Base-by-base conservation (phyloP, 2,329 filamentous ascomycete genomes). In the Pseudogymnoascus sp. region DNA sequence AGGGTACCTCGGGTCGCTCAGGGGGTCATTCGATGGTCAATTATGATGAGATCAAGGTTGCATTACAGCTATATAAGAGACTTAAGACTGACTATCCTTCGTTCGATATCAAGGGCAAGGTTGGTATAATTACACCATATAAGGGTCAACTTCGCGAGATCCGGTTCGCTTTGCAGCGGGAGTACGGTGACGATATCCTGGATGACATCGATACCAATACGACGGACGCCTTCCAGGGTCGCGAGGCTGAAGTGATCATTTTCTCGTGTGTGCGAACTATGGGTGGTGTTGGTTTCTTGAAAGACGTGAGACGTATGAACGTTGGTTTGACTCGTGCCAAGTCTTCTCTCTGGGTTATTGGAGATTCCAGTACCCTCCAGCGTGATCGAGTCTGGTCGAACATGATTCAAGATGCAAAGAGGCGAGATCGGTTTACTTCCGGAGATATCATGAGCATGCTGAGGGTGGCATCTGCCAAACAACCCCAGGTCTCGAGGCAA, bases 301-400 rank as follows among this genome's bases (percentile, higher is more conserved):
- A 91, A 62, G 94, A 99, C 74, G 96, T 99, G 72, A 87, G 94
- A 64, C 93, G 94, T 81, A 97, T 99, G 95, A 99, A 99, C 75
- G 94, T 99, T 71, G 94, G 94, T 78, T 81, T 99, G 65, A 99
- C 94, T 21, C 89, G 94, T 80, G 95, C 94, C 4, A 97, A 96
- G 75, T 96, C 91, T 8, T 97, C 93, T 35, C 82, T 99, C 8
- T 99, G 93, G 90, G 93, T 99, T 64, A 82, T 99, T 25, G 94
- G 94, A 68, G 95, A 97, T 75, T 94, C 94, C 0, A 83, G 88
- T 63, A 91, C 92, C 35, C 81, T 99, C 61, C 80, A 88, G 23
- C 89, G 95, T 72, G 94, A 94, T 65, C 85, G 94, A 71, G 97
- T 91, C 75, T 99, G 95, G 94, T 86, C 83, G 66, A 88, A 87